These are phyloP conservation scores for Spiraea crenata DNA, from an alignment of 331 rosid genomes.

Conservation along the genomic window DNA sequence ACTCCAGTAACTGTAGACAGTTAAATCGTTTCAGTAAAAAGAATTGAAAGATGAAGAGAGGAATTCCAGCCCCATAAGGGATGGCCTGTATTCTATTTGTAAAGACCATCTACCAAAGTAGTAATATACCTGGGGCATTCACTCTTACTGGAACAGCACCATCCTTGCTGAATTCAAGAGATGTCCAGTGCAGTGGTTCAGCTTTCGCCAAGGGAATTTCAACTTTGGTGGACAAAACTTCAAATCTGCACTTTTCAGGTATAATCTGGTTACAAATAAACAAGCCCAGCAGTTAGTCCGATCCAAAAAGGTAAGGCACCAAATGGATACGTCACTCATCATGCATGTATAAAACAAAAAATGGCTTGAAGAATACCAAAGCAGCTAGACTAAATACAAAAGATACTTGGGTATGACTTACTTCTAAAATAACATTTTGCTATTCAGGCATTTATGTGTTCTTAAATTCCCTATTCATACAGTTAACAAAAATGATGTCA, in stretches of 20 bases:
- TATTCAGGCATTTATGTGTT: neutral
- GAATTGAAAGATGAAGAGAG: neutral
- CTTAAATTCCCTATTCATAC: neutral
- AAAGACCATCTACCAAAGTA: neutral
- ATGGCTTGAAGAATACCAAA: neutral
- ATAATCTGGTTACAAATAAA: conserved; percentile 49
- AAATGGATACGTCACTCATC: neutral
- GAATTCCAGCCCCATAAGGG: neutral
- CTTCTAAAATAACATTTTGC: neutral
- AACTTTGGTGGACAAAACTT: conserved; percentile 70
- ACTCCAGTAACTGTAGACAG: conserved; percentile 40
- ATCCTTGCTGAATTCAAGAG: conserved; percentile 65
- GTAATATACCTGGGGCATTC: conserved; percentile 50
- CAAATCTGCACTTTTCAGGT: conserved; percentile 52
- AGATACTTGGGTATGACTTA: neutral
- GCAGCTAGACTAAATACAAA: neutral
- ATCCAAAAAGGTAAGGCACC: neutral
- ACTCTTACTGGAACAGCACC: conserved; percentile 31
- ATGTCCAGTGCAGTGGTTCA: conserved; percentile 51
- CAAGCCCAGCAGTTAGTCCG: conserved; percentile 23
- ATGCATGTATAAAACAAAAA: neutral
- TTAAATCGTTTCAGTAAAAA: neutral
- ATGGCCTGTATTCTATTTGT: neutral
- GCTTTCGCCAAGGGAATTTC: conserved; percentile 80
- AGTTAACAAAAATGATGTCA: neutral